These are phyloP conservation scores for Nicotiana rustica DNA, from an alignment of 305 asterid species.

Conservation along the genomic window DNA sequence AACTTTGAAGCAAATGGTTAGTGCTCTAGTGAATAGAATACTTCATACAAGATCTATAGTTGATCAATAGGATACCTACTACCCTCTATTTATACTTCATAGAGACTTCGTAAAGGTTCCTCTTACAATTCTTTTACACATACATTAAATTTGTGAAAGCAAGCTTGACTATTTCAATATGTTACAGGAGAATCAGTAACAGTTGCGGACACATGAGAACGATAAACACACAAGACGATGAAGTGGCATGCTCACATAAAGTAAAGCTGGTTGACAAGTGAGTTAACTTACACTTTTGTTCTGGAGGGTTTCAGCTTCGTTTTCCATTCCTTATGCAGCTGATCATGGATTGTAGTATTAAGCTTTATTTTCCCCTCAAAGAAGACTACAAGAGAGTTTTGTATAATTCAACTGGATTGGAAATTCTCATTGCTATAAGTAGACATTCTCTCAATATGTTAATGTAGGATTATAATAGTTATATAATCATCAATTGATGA, in stretches of 20 bases:
- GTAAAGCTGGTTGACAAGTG: slow-evolving; percentile 10
- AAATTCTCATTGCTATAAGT: slow-evolving; percentile 39
- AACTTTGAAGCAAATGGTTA: slow-evolving; percentile 3
- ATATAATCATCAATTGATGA: slow-evolving; percentile 51
- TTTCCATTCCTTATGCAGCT: slow-evolving; percentile 35
- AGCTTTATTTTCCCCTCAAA: slow-evolving; percentile 1
- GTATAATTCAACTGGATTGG: slow-evolving; percentile 9
- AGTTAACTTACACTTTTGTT: neutral
- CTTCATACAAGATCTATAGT: neutral
- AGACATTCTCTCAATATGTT: slow-evolving; percentile 39
- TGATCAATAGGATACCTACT: neutral
- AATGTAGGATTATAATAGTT: slow-evolving; percentile 46
- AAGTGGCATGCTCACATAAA: neutral
- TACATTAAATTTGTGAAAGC: neutral
- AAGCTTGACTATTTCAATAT: slow-evolving; percentile 16
- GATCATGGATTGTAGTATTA: neutral
- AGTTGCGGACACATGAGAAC: neutral
- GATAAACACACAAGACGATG: neutral
- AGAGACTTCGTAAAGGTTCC: neutral
- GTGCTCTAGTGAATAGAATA: neutral
- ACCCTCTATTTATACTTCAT: neutral
- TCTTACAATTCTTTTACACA: neutral
- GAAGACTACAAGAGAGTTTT: slow-evolving; percentile 7
- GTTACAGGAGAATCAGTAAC: neutral
- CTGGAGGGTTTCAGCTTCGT: slow-evolving; percentile 35